phyloP scores from a whole-genome alignment of 192 early-diverging fungal species.

The Irineochytrium annulatum region DNA sequence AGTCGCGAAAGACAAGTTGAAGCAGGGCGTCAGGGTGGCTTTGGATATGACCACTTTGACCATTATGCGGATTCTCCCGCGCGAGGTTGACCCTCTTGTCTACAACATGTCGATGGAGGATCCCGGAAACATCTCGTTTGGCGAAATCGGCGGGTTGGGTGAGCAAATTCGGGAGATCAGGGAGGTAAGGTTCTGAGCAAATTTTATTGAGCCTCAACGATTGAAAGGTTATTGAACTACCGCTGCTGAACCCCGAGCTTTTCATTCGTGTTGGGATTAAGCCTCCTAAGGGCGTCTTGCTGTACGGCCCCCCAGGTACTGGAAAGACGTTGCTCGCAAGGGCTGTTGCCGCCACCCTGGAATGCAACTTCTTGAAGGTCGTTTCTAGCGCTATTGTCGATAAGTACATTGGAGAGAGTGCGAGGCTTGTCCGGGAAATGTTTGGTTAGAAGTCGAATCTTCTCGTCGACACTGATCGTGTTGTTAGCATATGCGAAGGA shows the following conservation, averaged over 20 bases:
- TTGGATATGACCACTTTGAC: slow-evolving; percentile 99
- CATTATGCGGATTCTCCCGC: slow-evolving; percentile 98
- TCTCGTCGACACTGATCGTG: neutral
- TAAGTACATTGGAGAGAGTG: slow-evolving; percentile 99
- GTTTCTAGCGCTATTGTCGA: slow-evolving; percentile 99
- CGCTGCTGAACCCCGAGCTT: slow-evolving; percentile 97
- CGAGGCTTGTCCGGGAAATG: slow-evolving; percentile 96
- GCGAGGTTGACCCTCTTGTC: slow-evolving; percentile 98
- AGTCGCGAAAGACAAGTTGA: slow-evolving; percentile 91
- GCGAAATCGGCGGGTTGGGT: slow-evolving; percentile 90
- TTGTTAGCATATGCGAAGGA: slow-evolving; percentile 84
- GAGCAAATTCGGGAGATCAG: slow-evolving; percentile 98
- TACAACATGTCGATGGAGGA: slow-evolving; percentile 99
- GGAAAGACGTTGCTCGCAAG: slow-evolving; percentile 97
- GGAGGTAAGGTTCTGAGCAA: slow-evolving; percentile 54
- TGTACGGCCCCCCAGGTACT: slow-evolving; percentile 96
- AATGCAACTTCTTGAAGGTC: slow-evolving; percentile 98
- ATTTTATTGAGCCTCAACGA: slow-evolving; percentile 2
- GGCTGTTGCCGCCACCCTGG: slow-evolving; percentile 93
- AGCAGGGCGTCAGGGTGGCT: slow-evolving; percentile 95
- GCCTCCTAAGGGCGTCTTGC: slow-evolving; percentile 95
- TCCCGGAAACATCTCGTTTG: slow-evolving; percentile 92
- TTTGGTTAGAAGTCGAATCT: slow-evolving; percentile 62
- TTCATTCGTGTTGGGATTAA: slow-evolving; percentile 97
- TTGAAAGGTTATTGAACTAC: slow-evolving; percentile 88